phyloP scores from a whole-genome alignment of 176 grass and related monocot species.

The Aegilops speltoides region DNA sequence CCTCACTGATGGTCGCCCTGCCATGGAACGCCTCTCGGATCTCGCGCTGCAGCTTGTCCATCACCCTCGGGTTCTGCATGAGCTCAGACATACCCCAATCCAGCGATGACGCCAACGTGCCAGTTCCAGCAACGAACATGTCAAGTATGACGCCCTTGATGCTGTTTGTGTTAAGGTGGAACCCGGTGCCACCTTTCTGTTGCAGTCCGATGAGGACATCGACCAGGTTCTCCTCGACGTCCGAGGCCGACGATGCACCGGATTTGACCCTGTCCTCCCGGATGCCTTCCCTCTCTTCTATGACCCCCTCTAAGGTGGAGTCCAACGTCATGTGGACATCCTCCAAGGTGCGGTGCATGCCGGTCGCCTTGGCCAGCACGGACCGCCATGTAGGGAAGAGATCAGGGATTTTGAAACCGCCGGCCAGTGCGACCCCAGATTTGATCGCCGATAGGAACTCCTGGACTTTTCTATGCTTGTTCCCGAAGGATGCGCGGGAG shows the following conservation, averaged over 20 bases:
- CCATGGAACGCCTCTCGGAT: neutral
- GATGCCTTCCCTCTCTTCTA: neutral
- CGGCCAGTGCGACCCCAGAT: neutral
- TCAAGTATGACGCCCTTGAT: neutral
- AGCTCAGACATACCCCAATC: neutral
- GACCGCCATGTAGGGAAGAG: neutral
- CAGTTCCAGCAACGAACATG: neutral
- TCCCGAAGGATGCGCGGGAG: neutral
- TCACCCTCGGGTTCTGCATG: neutral
- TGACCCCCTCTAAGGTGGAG: neutral
- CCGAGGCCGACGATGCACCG: neutral
- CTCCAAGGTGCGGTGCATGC: neutral
- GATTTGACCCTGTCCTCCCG: neutral
- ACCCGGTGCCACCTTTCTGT: neutral
- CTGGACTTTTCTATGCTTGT: neutral
- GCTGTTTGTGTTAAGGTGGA: neutral
- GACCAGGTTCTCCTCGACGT: neutral
- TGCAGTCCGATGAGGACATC: neutral
- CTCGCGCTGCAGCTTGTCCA: neutral
- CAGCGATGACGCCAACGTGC: neutral
- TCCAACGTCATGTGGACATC: neutral
- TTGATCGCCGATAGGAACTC: neutral
- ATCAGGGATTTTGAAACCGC: conserved; percentile 2
- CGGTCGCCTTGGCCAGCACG: neutral
- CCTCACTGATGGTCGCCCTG: neutral